These are phyloP conservation scores for Tylopilus subfusipes DNA, from an alignment of 768 basidiomycete genomes.

Conservation along the genomic window DNA sequence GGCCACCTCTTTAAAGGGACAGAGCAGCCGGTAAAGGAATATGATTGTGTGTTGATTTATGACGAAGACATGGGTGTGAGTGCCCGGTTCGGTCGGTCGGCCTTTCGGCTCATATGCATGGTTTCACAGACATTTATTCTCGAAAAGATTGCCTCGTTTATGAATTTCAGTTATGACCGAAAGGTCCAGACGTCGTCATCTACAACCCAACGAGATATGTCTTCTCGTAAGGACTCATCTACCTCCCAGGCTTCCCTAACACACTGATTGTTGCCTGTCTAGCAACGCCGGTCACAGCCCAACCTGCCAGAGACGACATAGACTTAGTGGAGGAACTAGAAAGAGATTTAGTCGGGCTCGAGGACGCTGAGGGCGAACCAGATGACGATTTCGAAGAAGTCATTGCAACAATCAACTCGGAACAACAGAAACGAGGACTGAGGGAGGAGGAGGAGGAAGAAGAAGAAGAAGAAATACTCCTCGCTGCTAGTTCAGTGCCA, in stretches of 20 bases:
- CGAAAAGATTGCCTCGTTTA: constrained; percentile 69
- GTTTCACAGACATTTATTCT: constrained; percentile 59
- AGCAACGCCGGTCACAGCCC: constrained; percentile 21
- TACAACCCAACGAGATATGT: constrained; percentile 10
- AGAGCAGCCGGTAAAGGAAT: constrained; percentile 60
- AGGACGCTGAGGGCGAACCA: constrained; percentile 38
- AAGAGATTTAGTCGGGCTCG: constrained; percentile 25
- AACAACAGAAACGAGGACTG: constrained; percentile 32
- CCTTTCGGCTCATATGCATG: constrained; percentile 6
- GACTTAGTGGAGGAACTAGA: constrained; percentile 31
- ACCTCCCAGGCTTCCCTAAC: neutral
- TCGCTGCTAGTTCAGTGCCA: constrained; percentile 17
- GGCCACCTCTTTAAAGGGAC: constrained; percentile 53
- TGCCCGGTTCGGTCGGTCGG: constrained; percentile 5
- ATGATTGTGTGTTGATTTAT: constrained; percentile 76
- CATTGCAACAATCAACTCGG: constrained; percentile 28
- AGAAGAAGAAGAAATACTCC: constrained; percentile 35
- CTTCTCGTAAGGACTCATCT: constrained; percentile 22
- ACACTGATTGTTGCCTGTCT: neutral
- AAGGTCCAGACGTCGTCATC: constrained; percentile 34
- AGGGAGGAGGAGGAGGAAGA: constrained; percentile 27
- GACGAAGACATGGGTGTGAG: constrained; percentile 71
- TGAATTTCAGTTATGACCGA: constrained; percentile 52
- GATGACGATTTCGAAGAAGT: constrained; percentile 47
- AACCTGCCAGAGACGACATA: constrained; percentile 27